Evolutionary conservation across 305 asterid species (phyloP), one percentile per base, ranked within the genome.

Genomic region (Fraxinus velutina): DNA sequence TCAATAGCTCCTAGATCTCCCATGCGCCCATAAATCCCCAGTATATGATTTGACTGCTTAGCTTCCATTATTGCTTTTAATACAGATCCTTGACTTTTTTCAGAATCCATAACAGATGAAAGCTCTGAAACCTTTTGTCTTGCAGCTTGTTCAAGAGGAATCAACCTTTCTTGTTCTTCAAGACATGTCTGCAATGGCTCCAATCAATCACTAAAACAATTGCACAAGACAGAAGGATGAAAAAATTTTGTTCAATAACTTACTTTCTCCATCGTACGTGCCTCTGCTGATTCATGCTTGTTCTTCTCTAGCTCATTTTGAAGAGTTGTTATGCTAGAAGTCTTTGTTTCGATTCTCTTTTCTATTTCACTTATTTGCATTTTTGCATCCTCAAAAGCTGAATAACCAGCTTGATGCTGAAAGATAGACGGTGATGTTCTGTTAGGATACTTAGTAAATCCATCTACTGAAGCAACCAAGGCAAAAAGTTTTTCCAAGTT

Each of bases 1-100:
- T 96, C 96, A 86, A 96, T 96, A 57, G 98, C 98, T 83, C 99
- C 99, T 83, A 96, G 88, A 80, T 96, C 97, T 50, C 98, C 98
- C 96, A 96, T 88, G 66, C 98, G 90, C 77, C 97, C 99, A 89
- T 90, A 91, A 79, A 96, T 96, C 83, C 99, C 99, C 12, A 89
- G 90, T 78, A 96, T 92, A 47, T 30, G 50, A 57, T 96, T 96
- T 76, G 95, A 57, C 32, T 89, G 92, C 86, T 89, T 96, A 72
- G 99, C 97, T 68, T 87, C 95, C 89, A 92, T 87, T 84, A 96
- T 87, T 85, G 96, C 98, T 90, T 90, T 94, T 75, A 94, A 73
- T 76, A 94, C 97, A 85, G 97, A 91, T 76, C 98, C 96, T 73
- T 94, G 97, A 82, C 90, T 92, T 89, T 86, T 94, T 85, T 95